These are phyloP conservation scores for Goffeauzyma gilvescens DNA, from an alignment of 768 basidiomycete species.

Conservation along the genomic window DNA sequence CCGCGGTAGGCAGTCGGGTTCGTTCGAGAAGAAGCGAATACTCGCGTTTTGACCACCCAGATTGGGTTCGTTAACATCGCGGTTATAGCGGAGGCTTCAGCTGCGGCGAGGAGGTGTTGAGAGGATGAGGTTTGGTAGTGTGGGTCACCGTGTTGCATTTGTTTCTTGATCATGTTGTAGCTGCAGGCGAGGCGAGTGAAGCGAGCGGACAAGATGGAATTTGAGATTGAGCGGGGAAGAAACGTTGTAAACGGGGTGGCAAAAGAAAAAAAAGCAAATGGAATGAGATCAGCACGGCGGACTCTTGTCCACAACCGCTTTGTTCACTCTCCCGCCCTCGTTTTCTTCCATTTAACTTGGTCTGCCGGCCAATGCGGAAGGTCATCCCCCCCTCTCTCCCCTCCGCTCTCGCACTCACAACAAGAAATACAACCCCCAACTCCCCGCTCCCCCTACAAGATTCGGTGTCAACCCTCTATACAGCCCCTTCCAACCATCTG, in stretches of 20 bases:
- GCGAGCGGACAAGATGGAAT: no score
- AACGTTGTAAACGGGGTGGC: no score
- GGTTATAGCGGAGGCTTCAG: slow-evolving; percentile 85
- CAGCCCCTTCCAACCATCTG: slow-evolving; percentile 63
- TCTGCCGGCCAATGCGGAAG: no score
- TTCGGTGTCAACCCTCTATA: slow-evolving; percentile 83
- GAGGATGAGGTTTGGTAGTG: slow-evolving; percentile 51
- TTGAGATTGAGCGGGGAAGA: no score
- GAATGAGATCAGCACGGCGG: no score
- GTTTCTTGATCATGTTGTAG: slow-evolving; percentile 81
- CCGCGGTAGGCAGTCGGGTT: slow-evolving; percentile 1
- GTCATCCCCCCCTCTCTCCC: no score
- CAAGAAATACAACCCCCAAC: slow-evolving; percentile 95
- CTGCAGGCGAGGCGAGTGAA: no score
- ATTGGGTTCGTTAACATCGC: slow-evolving; percentile 91
- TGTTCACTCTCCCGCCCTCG: no score
- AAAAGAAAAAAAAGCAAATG: no score
- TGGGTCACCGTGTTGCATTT: slow-evolving; percentile 45
- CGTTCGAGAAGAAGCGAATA: slow-evolving; percentile 62
- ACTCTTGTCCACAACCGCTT: no score
- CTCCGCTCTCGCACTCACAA: slow-evolving; percentile 80
- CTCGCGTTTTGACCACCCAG: slow-evolving; percentile 92
- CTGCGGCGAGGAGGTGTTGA: slow-evolving; percentile 70
- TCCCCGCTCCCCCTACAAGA: slow-evolving; percentile 80
- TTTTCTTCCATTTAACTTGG: no score